phyloP scores from a whole-genome alignment of 2,329 filamentous ascomycete species.

The Tricladium varicosporioides region DNA sequence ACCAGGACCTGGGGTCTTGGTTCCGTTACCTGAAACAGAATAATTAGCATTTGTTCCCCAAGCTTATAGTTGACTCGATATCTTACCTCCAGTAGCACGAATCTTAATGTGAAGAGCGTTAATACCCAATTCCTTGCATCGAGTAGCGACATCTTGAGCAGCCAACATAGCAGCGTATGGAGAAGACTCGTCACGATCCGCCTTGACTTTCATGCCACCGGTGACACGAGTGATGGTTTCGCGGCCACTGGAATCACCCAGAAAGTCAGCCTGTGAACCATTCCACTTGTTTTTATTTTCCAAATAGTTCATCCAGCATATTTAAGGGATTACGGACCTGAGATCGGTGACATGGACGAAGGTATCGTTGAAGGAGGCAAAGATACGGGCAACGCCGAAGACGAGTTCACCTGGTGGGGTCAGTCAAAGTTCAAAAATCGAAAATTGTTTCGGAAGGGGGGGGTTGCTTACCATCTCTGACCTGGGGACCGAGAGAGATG shows the following conservation, averaged over 20 bases:
- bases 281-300: constrained; percentile 21
- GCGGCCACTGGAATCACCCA: constrained; percentile 83
- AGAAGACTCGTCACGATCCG: constrained; percentile 99
- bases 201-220: constrained; percentile 99
- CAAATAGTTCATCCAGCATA: constrained; percentile 7
- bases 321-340: constrained; percentile 56
- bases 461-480: constrained; percentile 77
- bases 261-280: constrained; percentile 58
- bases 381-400: constrained; percentile 78
- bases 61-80: background rate
- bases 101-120: constrained; percentile 99
- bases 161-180: constrained; percentile 99
- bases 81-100: constrained; percentile 89
- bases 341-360: constrained; percentile 99
- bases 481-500: constrained; percentile 95
- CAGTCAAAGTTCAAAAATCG: constrained; percentile 1
- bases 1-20: constrained; percentile 99
- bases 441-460: background rate
- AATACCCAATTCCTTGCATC: constrained; percentile 82
- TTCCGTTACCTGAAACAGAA: constrained; percentile 74
- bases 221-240: constrained; percentile 99
- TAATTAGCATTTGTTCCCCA: constrained; percentile 6
- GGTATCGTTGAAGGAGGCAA: constrained; percentile 69
- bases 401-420: constrained; percentile 63
- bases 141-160: constrained; percentile 93